Conservation (phyloP, 192 early-diverging fungal genomes). For the Spizellomyces sp. region DNA sequence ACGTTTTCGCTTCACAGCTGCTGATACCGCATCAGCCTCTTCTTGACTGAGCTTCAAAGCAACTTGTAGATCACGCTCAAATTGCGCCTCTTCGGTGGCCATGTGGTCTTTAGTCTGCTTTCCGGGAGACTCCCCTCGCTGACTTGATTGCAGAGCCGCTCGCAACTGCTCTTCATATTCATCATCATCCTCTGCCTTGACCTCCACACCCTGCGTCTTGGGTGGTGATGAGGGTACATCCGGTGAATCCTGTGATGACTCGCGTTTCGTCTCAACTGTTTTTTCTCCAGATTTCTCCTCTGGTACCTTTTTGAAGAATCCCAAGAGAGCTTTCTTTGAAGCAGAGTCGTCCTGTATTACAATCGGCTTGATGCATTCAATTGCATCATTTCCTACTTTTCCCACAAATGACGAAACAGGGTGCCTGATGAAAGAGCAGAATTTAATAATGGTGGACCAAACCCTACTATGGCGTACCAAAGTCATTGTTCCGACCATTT, state of each 20-base stretch:
- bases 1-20: conserved; percentile 5
- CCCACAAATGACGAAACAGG: conserved; percentile 24
- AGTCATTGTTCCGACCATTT: conserved; percentile 26
- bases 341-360: conserved; percentile 22
- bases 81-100: not conserved
- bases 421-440: conserved; percentile 12
- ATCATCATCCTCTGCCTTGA: not conserved
- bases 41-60: not conserved
- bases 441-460: not conserved
- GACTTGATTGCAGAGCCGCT: not conserved
- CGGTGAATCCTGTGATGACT: not conserved
- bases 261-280: not conserved
- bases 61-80: not conserved
- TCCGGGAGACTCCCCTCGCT: not conserved
- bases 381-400: conserved; percentile 37
- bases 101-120: not conserved
- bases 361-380: conserved; percentile 36
- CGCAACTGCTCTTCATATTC: not conserved
- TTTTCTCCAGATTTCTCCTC: not conserved
- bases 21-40: not conserved
- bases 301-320: conserved; percentile 29
- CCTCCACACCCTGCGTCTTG: not conserved
- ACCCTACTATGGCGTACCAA: not conserved
- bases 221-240: not conserved
- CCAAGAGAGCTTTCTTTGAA: conserved; percentile 5